Evolutionary conservation across 257 asterid species (phyloP).

Genomic region (Solanum gandarillasii): DNA sequence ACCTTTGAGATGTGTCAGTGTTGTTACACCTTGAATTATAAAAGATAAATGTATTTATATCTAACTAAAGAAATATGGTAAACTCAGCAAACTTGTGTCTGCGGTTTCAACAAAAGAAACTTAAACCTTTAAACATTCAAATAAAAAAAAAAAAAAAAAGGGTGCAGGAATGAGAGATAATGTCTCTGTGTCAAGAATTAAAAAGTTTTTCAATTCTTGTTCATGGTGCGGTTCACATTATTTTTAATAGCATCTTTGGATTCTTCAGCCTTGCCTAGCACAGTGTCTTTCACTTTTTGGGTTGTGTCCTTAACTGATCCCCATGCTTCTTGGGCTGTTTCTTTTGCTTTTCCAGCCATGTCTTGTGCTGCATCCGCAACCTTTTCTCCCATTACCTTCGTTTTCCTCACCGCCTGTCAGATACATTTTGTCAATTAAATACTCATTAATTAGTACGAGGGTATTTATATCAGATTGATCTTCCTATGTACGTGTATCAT

Average conservation of each 20-base stretch:
- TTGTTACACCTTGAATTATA: background rate
- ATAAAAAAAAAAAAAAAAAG: background rate
- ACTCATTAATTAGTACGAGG: background rate
- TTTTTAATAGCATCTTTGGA: slow-evolving; percentile 29
- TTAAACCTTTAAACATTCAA: background rate
- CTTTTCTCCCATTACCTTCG: slow-evolving; percentile 40
- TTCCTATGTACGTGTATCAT: background rate
- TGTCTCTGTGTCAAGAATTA: background rate
- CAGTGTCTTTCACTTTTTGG: slow-evolving; percentile 49
- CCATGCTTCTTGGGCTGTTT: slow-evolving; percentile 51
- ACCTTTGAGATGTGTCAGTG: background rate
- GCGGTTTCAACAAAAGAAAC: background rate
- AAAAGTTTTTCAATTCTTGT: background rate
- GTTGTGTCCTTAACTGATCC: slow-evolving; percentile 41
- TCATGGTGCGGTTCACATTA: slow-evolving; percentile 23
- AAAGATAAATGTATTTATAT: background rate
- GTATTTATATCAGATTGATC: background rate
- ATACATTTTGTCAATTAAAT: background rate
- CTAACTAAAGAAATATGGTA: background rate
- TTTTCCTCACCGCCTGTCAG: slow-evolving; percentile 26
- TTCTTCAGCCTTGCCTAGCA: slow-evolving; percentile 41
- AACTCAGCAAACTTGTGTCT: background rate
- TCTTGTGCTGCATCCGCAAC: slow-evolving; percentile 44
- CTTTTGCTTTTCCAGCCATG: slow-evolving; percentile 46
- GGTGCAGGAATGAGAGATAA: background rate